Conservation (phyloP, 805 yeast species). For the Zygotorulaspora danielsina region DNA sequence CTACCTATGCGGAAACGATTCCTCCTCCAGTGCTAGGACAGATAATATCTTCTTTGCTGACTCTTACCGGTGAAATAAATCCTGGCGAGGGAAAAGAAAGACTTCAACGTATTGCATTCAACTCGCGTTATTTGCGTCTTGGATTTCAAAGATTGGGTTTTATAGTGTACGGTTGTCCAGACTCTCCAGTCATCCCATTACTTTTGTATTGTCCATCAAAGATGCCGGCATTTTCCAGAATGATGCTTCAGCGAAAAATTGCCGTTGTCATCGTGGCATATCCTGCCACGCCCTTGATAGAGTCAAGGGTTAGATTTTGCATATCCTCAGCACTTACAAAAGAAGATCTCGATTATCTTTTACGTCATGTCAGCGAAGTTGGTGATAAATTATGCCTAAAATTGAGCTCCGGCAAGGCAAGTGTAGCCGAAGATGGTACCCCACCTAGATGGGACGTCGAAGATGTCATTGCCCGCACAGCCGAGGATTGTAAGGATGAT, state of each 20-base stretch:
- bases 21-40: constrained; percentile 92
- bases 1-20: constrained; percentile 74
- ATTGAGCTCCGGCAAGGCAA: constrained; percentile 71
- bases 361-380: constrained; percentile 65
- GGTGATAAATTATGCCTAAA: constrained; percentile 76
- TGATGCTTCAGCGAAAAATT: constrained; percentile 70
- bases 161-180: constrained; percentile 91
- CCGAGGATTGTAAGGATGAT: constrained; percentile 52
- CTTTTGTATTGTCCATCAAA: constrained; percentile 85
- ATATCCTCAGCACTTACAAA: constrained; percentile 88
- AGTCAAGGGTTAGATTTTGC: constrained; percentile 90
- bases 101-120: constrained; percentile 89
- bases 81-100: constrained; percentile 95
- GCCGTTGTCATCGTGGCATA: constrained; percentile 97
- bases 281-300: constrained; percentile 92
- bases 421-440: constrained; percentile 55
- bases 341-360: constrained; percentile 81
- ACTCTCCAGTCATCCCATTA: constrained; percentile 92
- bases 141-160: constrained; percentile 92
- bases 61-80: constrained; percentile 73
- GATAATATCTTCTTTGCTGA: constrained; percentile 71
- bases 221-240: constrained; percentile 88
- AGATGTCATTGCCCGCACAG: constrained; percentile 69
- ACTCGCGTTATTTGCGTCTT: constrained; percentile 85
- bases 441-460: constrained; percentile 75